Evolutionary conservation across 1,284 basidiomycete genomes (phyloP), one percentile per base, ranked within the genome.

Genomic region (Ustilago sp.): DNA sequence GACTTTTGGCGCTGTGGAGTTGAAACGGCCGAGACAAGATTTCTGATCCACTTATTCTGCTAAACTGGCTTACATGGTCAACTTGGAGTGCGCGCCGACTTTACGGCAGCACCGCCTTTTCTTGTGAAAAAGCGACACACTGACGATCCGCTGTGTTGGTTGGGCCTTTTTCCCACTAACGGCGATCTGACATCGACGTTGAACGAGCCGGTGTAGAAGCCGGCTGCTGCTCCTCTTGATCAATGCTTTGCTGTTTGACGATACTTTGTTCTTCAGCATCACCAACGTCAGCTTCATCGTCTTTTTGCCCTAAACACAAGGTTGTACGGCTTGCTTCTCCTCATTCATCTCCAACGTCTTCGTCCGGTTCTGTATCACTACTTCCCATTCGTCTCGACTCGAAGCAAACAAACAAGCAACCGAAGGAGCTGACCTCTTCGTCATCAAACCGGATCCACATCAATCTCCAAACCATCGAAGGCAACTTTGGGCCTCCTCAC

Each of bases 41-140:
- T 13, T 32, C 31, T 50, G 15, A 28, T 23, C 28, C 13, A 31
- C 0, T 28, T n/a, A 50, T 12, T 50, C 11, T 19, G n/a, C 43
- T 45, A 45, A 45, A 45, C 19, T 45, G 43, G 43, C 43, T 45
- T 45, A 45, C 43, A 50, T 31, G 48, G 48, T 50, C 48, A 45
- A 45, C 43, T 17, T 13, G 48, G 15, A 39, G 13, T 28, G 48
- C 48, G 31, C 48, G 48, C 48, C 48, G 31, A 32, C 28, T 31
- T 28, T 5, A 50, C 11, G 8, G 28, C 31, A 50, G 48, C 48
- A 50, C 48, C 31, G 48, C 48, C 48, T 13, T 48, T 9, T 23
- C 23, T 48, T 19, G 4, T 28, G n/a, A 1, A 50, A 32, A 28
- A 50, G 6, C 31, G 28, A 31, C 13, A 50, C 48, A 50, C 48